Evolutionary conservation across 1,139 yeast genomes (phyloP), one percentile per base, ranked within the genome.

Genomic region (Diutina ranongensis): DNA sequence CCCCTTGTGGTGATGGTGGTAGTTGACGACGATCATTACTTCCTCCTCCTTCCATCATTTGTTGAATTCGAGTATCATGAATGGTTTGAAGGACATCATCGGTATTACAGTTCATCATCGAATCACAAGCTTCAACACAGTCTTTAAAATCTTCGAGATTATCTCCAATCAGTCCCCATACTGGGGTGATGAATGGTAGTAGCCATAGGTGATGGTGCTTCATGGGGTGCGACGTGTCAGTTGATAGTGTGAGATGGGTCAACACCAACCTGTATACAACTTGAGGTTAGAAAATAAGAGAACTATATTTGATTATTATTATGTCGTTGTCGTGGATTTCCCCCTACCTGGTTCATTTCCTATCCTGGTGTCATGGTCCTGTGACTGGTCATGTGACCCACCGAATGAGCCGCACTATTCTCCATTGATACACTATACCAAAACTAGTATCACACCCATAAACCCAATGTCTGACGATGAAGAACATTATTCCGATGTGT

Each of bases 401-500:
- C n/a, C 28, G 5, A 10, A 10, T 25, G 28, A 25, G 28, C 28
- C 10, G 28, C 28, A 25, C 28, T 25, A 10, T n/a, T n/a, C n/a
- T n/a, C n/a, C n/a, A n/a, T n/a, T n/a, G n/a, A n/a, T n/a, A n/a
- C 5, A 25, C 20, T 16, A 35, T 18, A 20, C 38, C 38, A 20
- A 19, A 33, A 18, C 19, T 8, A 12, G 18, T 12, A 16, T 4
- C 35, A 33, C 35, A n/a, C 35, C 12, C 35, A 13, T n/a, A 10
- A 9, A 33, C 35, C 12, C 21, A 13, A 35, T 35, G 38, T 18
- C 22, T 20, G 38, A 35, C 38, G 21, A 35, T 12, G 40, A 35
- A n/a, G 28, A n/a, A 27, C n/a, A 35, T 10, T 20, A 20, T 15
- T 25, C 28, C 18, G 74, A 70, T 49, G 65, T 69, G 12, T 67